Percentiles rank a stretch among this genome's conserved stretches.
Conservation (phyloP, 2,329 filamentous ascomycete species). For the Orbilia quercus region DNA sequence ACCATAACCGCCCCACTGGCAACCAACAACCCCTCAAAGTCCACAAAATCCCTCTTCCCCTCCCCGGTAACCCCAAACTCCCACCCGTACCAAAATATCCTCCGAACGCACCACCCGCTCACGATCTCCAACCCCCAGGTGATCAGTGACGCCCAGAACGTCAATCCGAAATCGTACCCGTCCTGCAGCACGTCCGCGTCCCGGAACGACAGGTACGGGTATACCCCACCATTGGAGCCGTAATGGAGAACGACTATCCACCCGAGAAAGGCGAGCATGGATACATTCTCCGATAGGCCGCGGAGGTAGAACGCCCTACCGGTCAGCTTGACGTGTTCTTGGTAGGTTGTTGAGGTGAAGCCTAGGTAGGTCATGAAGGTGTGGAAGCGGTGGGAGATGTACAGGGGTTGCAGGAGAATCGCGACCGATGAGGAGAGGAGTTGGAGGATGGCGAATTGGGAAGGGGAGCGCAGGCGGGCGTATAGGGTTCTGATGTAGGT, state of each 20-base stretch:
- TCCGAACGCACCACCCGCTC: conserved; percentile 71
- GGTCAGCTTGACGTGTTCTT: conserved; percentile 74
- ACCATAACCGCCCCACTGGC: conserved; percentile 69
- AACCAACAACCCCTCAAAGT: conserved; percentile 75
- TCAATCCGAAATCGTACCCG: conserved; percentile 72
- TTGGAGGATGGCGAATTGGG: conserved; percentile 75
- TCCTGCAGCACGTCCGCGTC: conserved; percentile 63
- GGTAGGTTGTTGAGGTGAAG: conserved; percentile 71
- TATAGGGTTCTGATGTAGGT: conserved; percentile 77
- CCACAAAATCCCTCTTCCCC: conserved; percentile 73
- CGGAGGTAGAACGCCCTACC: conserved; percentile 75
- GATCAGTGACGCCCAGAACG: conserved; percentile 72
- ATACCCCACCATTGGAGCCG: conserved; percentile 74
- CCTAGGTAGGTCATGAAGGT: conserved; percentile 68
- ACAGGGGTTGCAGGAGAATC: conserved; percentile 73
- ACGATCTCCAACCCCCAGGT: conserved; percentile 76
- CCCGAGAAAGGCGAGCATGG: conserved; percentile 75
- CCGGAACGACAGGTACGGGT: conserved; percentile 77
- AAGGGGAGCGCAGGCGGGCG: conserved; percentile 73
- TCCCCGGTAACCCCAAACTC: conserved; percentile 73
- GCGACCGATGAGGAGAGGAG: conserved; percentile 72
- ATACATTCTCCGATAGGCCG: conserved; percentile 74
- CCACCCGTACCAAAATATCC: conserved; percentile 71
- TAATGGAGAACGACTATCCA: conserved; percentile 75
- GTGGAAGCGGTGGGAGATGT: conserved; percentile 72